Percentiles rank a stretch among this genome's conserved stretches.
phyloP scores from a whole-genome alignment of 2,329 filamentous ascomycete genomes.

The Aureobasidium subglaciale region DNA sequence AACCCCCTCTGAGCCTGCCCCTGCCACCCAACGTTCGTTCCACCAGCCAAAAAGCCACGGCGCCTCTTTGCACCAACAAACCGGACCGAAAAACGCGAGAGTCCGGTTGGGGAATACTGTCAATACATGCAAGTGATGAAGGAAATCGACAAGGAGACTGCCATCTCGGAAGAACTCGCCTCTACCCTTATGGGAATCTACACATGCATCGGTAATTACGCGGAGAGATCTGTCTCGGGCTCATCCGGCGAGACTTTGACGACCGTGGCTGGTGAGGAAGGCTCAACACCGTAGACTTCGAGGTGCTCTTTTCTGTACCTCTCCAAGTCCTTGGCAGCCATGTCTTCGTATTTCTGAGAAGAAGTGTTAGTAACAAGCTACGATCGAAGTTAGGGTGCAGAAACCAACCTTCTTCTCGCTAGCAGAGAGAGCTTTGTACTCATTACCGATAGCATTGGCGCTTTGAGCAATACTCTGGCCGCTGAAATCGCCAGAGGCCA shows the following conservation, averaged over 20 bases:
- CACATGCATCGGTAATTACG: neutral
- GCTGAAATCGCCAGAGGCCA: constrained; percentile 44
- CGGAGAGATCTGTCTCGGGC: neutral
- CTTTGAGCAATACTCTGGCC: constrained; percentile 37
- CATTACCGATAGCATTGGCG: constrained; percentile 34
- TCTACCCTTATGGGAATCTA: neutral
- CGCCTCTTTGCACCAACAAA: neutral
- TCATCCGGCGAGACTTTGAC: neutral
- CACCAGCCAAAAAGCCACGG: neutral
- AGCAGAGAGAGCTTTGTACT: constrained; percentile 43
- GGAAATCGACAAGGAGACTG: neutral
- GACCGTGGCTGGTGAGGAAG: neutral
- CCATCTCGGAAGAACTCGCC: neutral
- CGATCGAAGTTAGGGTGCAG: neutral
- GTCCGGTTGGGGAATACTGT: neutral
- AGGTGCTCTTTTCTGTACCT: neutral
- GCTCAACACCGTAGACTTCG: neutral
- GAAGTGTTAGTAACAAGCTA: neutral
- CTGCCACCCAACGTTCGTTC: too few relatives aligned
- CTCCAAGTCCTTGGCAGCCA: neutral
- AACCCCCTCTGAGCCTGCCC: too few relatives aligned
- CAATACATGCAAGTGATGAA: neutral
- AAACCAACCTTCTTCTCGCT: constrained; percentile 41
- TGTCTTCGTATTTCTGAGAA: constrained; percentile 4
- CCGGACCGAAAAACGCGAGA: neutral